A percentile compares a stretch with the other conserved stretches of the same genome.
phyloP scores from a whole-genome alignment of 2,329 filamentous ascomycete genomes.

The Pseudonectria buxi region DNA sequence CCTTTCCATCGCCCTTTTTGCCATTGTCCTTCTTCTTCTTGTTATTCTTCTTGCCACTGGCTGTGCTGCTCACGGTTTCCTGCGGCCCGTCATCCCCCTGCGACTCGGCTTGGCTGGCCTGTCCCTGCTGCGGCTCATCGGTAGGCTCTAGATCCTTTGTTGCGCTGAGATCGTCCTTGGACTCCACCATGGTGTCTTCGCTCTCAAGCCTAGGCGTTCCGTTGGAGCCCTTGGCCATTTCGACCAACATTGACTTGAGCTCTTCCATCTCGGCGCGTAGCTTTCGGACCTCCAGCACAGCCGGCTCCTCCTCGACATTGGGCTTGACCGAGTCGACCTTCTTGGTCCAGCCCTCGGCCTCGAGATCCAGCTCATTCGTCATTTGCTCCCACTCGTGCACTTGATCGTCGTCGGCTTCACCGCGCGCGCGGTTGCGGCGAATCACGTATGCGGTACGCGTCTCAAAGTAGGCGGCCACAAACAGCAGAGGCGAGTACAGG shows the following conservation, averaged over 20 bases:
- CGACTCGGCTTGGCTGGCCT: background rate
- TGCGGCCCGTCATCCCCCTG: background rate
- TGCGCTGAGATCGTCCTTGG: background rate
- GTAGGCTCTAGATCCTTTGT: background rate
- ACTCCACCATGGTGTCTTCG: constrained; percentile 3
- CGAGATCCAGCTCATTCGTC: constrained; percentile 64
- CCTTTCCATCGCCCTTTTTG: constrained; percentile 1
- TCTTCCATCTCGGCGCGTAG: constrained; percentile 52
- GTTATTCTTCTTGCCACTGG: constrained; percentile 17
- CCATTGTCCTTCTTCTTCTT: constrained; percentile 23
- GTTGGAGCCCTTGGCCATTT: constrained; percentile 23
- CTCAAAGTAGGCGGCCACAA: constrained; percentile 71
- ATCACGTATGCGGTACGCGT: constrained; percentile 60
- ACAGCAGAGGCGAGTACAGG: constrained; percentile 76
- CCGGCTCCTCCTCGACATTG: constrained; percentile 73
- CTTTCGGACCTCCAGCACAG: constrained; percentile 61
- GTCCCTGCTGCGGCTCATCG: too few relatives aligned
- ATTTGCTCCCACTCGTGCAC: constrained; percentile 93
- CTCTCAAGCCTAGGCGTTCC: background rate
- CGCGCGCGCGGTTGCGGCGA: constrained; percentile 64
- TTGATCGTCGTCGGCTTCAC: constrained; percentile 84
- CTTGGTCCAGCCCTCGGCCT: constrained; percentile 79
- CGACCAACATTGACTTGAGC: constrained; percentile 43
- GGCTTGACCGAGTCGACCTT: constrained; percentile 68
- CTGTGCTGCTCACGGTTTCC: constrained; percentile 3